phyloP scores from a whole-genome alignment of 192 early-diverging fungal genomes.

The Gamsiella multidivaricata region DNA sequence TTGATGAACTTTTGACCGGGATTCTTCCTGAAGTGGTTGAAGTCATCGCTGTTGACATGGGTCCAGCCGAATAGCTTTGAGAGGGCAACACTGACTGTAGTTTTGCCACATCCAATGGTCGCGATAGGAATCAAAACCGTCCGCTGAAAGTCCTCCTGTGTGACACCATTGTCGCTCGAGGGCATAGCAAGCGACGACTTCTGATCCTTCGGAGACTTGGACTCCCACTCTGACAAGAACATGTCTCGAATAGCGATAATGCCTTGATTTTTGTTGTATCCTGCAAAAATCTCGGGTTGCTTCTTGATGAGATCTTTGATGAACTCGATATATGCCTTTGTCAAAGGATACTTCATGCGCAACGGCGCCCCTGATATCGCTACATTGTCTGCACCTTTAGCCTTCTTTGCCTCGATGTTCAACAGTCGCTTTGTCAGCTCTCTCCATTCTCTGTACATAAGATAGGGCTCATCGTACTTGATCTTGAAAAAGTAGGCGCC shows the following conservation, averaged over 20 bases:
- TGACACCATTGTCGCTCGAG: background rate
- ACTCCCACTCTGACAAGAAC: constrained; percentile 74
- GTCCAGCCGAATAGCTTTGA: constrained; percentile 70
- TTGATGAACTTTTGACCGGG: constrained; percentile 65
- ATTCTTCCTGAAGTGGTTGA: constrained; percentile 66
- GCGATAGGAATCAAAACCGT: constrained; percentile 79
- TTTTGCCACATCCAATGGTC: constrained; percentile 84
- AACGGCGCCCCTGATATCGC: background rate
- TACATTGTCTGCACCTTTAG: background rate
- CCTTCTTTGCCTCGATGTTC: constrained; percentile 24
- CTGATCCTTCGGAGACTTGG: constrained; percentile 29
- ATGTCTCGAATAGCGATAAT: constrained; percentile 83
- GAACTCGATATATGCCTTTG: constrained; percentile 81
- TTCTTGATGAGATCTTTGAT: constrained; percentile 65
- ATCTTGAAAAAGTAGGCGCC: constrained; percentile 83
- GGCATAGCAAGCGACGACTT: background rate
- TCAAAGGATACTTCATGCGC: constrained; percentile 66
- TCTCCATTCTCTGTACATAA: constrained; percentile 97
- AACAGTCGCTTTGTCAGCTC: constrained; percentile 84
- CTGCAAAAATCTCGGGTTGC: constrained; percentile 74
- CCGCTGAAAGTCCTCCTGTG: constrained; percentile 43
- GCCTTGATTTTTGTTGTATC: constrained; percentile 77
- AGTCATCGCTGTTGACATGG: constrained; percentile 90
- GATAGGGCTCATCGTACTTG: constrained; percentile 94
- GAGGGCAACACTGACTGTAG: constrained; percentile 67